Conservation (phyloP, 495 filamentous ascomycete species). For the Lasiosphaeria miniovina region DNA sequence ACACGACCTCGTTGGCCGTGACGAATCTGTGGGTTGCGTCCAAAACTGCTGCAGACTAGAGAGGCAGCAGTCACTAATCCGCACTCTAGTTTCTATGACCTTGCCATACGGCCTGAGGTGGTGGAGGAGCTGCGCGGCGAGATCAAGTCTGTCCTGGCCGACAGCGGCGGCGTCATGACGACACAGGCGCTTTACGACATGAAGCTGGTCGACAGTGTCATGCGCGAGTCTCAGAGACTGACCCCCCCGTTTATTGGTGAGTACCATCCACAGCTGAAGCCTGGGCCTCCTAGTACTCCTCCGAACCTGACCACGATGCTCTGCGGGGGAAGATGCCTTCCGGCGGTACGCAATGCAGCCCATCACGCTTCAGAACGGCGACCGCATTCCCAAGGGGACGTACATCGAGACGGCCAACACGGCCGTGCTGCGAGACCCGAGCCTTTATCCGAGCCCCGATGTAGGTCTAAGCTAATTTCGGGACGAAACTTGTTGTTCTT, state of each 20-base stretch:
- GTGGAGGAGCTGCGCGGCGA: constrained; percentile 32
- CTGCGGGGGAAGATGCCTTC: constrained; percentile 17
- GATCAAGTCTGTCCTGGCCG: constrained; percentile 25
- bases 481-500: not conserved
- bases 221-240: constrained; percentile 13
- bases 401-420: constrained; percentile 10
- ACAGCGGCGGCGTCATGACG: constrained; percentile 24
- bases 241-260: constrained; percentile 6
- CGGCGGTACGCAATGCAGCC: constrained; percentile 30
- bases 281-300: not conserved
- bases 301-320: not conserved
- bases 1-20: constrained; percentile 36
- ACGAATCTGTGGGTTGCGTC: not conserved
- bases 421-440: not conserved
- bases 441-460: constrained; percentile 4
- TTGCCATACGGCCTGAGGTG: constrained; percentile 38
- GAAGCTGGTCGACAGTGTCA: constrained; percentile 15
- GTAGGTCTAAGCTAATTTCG: not conserved
- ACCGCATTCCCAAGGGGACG: not conserved
- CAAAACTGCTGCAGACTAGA: not conserved
- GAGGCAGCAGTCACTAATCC: not conserved
- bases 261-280: not conserved
- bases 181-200: constrained; percentile 8
- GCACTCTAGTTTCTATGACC: constrained; percentile 38
- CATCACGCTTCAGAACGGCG: constrained; percentile 13